These are phyloP conservation scores for Glycine latifolia DNA, from an alignment of 306 rosid species.

Conservation along the genomic window DNA sequence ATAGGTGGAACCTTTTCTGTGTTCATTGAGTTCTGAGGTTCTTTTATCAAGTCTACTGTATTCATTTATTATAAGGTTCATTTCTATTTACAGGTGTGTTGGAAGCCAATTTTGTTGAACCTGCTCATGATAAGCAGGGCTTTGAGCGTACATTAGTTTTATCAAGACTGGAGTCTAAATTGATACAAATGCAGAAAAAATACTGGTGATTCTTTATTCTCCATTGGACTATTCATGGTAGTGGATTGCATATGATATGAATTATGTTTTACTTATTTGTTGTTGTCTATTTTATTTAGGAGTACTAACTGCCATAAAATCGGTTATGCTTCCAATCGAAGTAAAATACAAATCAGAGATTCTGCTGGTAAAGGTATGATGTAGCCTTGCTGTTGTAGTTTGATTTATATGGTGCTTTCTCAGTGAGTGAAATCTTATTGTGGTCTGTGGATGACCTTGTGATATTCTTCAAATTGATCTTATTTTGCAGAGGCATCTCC, in stretches of 20 bases:
- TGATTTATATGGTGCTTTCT: slow-evolving; percentile 5
- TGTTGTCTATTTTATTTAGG: slow-evolving; percentile 58
- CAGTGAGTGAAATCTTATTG: slow-evolving; percentile 9
- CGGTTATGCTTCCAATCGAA: slow-evolving; percentile 74
- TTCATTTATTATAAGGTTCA: slow-evolving; percentile 38
- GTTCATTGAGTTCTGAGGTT: slow-evolving; percentile 10
- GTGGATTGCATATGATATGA: slow-evolving; percentile 8
- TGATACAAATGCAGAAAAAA: slow-evolving; percentile 84
- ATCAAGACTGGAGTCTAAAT: slow-evolving; percentile 77
- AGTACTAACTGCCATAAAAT: slow-evolving; percentile 67
- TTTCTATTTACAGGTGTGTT: slow-evolving; percentile 72
- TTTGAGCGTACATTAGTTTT: slow-evolving; percentile 96
- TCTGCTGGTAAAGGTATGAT: slow-evolving; percentile 65
- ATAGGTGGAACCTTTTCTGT: slow-evolving; percentile 67
- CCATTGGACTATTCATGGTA: slow-evolving; percentile 1
- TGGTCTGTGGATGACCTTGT: slow-evolving; percentile 8
- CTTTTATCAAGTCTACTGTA: slow-evolving; percentile 12
- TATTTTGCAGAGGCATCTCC: slow-evolving; percentile 65
- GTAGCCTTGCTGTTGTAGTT: slow-evolving; percentile 36
- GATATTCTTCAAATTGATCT: slow-evolving; percentile 25
- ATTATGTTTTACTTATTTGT: slow-evolving; percentile 30
- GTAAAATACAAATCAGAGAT: slow-evolving; percentile 40
- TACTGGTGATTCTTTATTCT: slow-evolving; percentile 71
- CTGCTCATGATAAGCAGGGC: slow-evolving; percentile 99
- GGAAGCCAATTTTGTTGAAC: slow-evolving; percentile 99